Conservation (phyloP, 768 basidiomycete species). For the Termitomyces sp. region DNA sequence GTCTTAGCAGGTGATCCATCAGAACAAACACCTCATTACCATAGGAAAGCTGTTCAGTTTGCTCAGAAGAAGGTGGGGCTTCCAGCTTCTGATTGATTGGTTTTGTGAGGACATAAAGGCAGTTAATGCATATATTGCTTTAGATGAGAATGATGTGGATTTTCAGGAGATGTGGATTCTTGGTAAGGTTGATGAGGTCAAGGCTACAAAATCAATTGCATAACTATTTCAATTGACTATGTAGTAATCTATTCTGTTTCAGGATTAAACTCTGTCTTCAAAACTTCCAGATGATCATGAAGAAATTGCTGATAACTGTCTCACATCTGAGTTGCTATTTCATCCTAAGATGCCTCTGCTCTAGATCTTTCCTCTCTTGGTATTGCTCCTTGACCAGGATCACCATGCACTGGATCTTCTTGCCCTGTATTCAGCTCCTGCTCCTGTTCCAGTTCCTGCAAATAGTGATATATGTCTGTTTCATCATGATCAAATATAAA, state of each 20-base stretch:
- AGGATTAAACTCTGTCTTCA: neutral
- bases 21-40: constrained; percentile 11
- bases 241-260: neutral
- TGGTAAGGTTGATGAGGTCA: neutral
- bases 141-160: constrained; percentile 1
- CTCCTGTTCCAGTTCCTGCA: neutral
- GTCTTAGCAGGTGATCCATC: constrained; percentile 10
- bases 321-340: constrained; percentile 15
- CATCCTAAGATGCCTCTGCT: constrained; percentile 8
- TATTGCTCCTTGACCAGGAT: neutral
- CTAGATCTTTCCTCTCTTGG: constrained; percentile 2
- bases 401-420: neutral
- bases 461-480: neutral
- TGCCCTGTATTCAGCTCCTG: neutral
- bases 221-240: neutral
- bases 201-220: neutral
- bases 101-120: constrained; percentile 11
- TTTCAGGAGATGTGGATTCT: neutral
- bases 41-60: constrained; percentile 8
- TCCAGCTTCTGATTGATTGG: neutral
- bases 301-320: constrained; percentile 5
- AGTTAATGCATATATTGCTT: constrained; percentile 14
- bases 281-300: neutral
- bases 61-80: constrained; percentile 18
- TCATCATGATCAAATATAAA: constrained; percentile 23